phyloP scores from a whole-genome alignment of 345 rosid species.

The Theobroma cacao region DNA sequence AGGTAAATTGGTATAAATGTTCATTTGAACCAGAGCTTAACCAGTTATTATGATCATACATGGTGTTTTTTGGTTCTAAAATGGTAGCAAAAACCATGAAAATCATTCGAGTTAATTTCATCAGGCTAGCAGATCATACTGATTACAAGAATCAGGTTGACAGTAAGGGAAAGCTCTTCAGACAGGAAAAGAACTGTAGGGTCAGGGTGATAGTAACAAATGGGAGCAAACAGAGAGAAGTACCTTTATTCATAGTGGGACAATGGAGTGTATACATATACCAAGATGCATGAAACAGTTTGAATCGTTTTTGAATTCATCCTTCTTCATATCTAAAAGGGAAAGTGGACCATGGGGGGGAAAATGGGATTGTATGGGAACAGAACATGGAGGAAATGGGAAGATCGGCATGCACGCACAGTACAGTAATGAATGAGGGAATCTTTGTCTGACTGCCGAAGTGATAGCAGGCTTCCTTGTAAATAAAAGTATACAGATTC shows the following conservation, averaged over 20 bases:
- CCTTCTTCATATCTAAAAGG: neutral
- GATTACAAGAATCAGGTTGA: neutral
- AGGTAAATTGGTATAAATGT: no score
- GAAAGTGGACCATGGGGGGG: neutral
- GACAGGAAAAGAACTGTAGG: neutral
- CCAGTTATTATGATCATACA: neutral
- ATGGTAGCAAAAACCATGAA: neutral
- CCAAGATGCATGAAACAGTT: neutral
- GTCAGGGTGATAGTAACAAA: neutral
- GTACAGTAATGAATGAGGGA: conserved; percentile 24
- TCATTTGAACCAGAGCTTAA: neutral
- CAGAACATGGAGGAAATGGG: neutral
- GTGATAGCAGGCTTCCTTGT: conserved; percentile 10
- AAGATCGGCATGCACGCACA: conserved; percentile 6
- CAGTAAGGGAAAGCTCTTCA: neutral
- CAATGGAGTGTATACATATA: neutral
- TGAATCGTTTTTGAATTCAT: neutral
- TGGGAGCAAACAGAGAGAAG: neutral
- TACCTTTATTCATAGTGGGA: neutral
- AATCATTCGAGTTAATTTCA: neutral
- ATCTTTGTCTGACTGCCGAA: conserved; percentile 38
- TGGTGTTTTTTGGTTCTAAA: no score
- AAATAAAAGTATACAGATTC: conserved; percentile 15
- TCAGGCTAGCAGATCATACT: neutral
- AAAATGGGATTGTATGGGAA: neutral